Percentiles rank a stretch among this genome's conserved stretches.
Evolutionary conservation across 2,329 filamentous ascomycete genomes (phyloP).

Genomic region (Tolypocladium ovalisporum): DNA sequence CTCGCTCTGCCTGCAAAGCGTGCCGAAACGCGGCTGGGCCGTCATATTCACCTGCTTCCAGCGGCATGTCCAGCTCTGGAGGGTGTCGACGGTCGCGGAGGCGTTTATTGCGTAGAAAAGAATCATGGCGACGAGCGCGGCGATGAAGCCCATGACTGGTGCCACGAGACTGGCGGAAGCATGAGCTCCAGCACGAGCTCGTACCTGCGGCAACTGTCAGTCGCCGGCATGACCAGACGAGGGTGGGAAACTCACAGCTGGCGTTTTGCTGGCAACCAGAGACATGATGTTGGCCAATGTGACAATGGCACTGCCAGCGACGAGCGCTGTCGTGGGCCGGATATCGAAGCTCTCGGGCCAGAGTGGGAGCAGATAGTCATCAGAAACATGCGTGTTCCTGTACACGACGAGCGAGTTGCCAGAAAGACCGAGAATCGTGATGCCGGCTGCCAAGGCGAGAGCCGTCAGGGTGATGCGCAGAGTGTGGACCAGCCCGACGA

Average conservation of each 20-base stretch:
- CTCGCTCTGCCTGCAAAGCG: constrained; percentile 45
- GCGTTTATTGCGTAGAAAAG: constrained; percentile 48
- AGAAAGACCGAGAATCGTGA: constrained; percentile 43
- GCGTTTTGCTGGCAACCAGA: constrained; percentile 36
- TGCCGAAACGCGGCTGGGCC: constrained; percentile 41
- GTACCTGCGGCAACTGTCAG: constrained; percentile 7
- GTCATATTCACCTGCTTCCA: constrained; percentile 44
- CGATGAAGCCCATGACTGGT: constrained; percentile 19
- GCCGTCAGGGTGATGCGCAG: constrained; percentile 35
- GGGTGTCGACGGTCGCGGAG: constrained; percentile 39
- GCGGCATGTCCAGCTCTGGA: constrained; percentile 53
- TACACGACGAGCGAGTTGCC: constrained; percentile 44
- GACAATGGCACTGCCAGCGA: constrained; percentile 40
- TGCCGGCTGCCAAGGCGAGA: constrained; percentile 37
- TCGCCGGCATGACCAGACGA: background rate
- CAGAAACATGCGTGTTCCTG: constrained; percentile 37
- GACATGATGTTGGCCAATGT: constrained; percentile 35
- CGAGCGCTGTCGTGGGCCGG: constrained; percentile 43
- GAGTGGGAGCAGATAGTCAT: constrained; percentile 37
- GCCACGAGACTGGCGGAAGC: constrained; percentile 12
- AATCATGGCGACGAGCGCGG: constrained; percentile 39
- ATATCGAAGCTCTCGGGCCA: constrained; percentile 49
- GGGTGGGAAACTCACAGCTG: constrained; percentile 30
- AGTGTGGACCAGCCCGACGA: constrained; percentile 33
- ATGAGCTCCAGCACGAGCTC: constrained; percentile 9